phyloP scores from a whole-genome alignment of 1,284 basidiomycete species.

The Abortiporus biennis region DNA sequence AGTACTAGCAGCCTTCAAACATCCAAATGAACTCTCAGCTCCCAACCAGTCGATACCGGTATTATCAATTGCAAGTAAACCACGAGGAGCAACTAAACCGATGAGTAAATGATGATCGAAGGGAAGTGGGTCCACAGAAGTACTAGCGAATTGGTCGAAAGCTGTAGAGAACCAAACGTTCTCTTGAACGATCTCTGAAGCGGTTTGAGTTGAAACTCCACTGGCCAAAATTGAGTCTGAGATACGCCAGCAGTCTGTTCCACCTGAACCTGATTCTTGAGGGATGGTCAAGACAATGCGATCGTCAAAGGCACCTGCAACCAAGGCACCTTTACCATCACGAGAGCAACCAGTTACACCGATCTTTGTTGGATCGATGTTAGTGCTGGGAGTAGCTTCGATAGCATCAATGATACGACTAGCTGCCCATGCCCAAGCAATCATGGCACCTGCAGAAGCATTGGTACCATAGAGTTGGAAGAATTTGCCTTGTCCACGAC shows the following conservation, averaged over 20 bases:
- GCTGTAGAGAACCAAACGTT: constrained; percentile 49
- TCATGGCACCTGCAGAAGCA: constrained; percentile 43
- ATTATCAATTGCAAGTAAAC: constrained; percentile 44
- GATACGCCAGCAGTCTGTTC: constrained; percentile 49
- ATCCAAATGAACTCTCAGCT: constrained; percentile 38
- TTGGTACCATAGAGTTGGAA: constrained; percentile 41
- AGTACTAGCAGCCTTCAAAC: constrained; percentile 41
- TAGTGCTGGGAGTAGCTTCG: constrained; percentile 36
- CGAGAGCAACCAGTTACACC: constrained; percentile 52
- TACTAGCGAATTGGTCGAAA: constrained; percentile 39
- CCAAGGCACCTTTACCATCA: constrained; percentile 50
- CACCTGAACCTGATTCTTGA: constrained; percentile 52
- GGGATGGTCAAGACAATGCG: constrained; percentile 41
- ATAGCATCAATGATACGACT: constrained; percentile 45
- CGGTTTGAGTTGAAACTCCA: constrained; percentile 37
- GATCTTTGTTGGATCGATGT: constrained; percentile 39
- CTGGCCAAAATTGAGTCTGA: constrained; percentile 34
- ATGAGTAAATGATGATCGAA: constrained; percentile 49
- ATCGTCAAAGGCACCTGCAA: constrained; percentile 45
- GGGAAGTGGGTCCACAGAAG: constrained; percentile 32
- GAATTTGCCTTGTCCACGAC: constrained; percentile 48
- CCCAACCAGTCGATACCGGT: constrained; percentile 46
- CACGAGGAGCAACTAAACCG: constrained; percentile 46
- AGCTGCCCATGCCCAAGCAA: constrained; percentile 52
- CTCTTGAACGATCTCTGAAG: constrained; percentile 45